A percentile compares a stretch with the other conserved stretches of the same genome.
Conservation (phyloP, 257 asterid species). For the Lavandula angustifolia region DNA sequence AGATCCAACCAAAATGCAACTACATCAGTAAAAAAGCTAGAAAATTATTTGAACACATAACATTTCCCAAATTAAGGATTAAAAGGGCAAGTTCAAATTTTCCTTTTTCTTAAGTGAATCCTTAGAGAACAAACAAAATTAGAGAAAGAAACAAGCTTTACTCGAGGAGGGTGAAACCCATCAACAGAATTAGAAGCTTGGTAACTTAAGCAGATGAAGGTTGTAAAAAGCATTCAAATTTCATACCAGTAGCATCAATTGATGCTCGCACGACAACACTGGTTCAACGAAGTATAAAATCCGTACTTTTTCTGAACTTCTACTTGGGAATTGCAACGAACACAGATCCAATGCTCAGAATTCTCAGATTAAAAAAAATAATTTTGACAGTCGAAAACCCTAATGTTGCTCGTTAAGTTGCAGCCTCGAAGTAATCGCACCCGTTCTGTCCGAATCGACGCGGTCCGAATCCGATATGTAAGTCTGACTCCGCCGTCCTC, state of each 20-base stretch:
- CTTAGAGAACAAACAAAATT: neutral
- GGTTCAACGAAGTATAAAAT: slow-evolving; percentile 30
- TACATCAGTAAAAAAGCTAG: slow-evolving; percentile 9
- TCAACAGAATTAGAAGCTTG: slow-evolving; percentile 18
- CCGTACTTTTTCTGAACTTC: slow-evolving; percentile 26
- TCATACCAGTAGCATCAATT: slow-evolving; percentile 42
- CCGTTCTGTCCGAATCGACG: neutral
- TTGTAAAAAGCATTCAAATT: slow-evolving; percentile 18
- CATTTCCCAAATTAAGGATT: slow-evolving; percentile 1
- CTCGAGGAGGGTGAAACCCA: slow-evolving; percentile 15
- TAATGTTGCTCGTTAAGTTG: slow-evolving; percentile 17
- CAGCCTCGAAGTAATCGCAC: neutral
- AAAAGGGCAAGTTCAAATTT: slow-evolving; percentile 4
- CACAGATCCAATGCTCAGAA: slow-evolving; percentile 26
- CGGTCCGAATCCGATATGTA: slow-evolving; percentile 4
- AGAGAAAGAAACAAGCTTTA: neutral
- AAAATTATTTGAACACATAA: neutral
- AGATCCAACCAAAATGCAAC: slow-evolving; percentile 1
- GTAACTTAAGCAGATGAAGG: neutral
- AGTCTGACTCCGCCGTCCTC: neutral
- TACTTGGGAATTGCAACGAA: slow-evolving; percentile 27
- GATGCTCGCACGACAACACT: slow-evolving; percentile 24
- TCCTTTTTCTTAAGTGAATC: neutral
- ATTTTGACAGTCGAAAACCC: slow-evolving; percentile 26
- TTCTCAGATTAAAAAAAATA: neutral